phyloP scores from a whole-genome alignment of 208 protist species.

The Trypanosoma conorhini region DNA sequence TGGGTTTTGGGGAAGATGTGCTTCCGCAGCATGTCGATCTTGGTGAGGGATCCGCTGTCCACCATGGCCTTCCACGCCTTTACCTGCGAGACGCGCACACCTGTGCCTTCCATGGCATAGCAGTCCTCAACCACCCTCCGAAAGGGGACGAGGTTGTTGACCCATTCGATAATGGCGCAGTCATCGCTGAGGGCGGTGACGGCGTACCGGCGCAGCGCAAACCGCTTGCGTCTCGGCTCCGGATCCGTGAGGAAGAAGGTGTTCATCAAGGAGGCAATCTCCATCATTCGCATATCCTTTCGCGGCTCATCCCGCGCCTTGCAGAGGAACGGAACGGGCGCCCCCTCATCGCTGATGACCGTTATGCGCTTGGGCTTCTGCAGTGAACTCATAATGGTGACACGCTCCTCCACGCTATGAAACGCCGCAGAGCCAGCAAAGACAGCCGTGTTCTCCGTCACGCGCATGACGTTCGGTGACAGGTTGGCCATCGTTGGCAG shows the following conservation, averaged over 20 bases:
- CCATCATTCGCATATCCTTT: conserved; percentile 97
- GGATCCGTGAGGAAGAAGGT: conserved; percentile 85
- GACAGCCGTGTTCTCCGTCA: conserved; percentile 28
- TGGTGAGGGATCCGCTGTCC: conserved; percentile 56
- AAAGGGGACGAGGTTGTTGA: conserved; percentile 87
- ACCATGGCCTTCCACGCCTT: conserved; percentile 72
- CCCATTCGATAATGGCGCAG: conserved; percentile 96
- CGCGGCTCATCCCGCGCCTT: conserved; percentile 94
- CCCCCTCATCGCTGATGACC: conserved; percentile 74
- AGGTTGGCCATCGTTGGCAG: conserved; percentile 75
- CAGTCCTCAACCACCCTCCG: conserved; percentile 73
- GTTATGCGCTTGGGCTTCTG: conserved; percentile 93
- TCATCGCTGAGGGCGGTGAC: conserved; percentile 91
- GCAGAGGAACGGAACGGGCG: conserved; percentile 84
- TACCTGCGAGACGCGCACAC: conserved; percentile 59
- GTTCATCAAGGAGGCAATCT: conserved; percentile 94
- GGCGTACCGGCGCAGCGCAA: conserved; percentile 85
- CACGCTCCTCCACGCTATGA: conserved; percentile 62
- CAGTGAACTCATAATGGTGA: conserved; percentile 87
- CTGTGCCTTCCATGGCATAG: conserved; percentile 72
- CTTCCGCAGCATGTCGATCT: conserved; percentile 70
- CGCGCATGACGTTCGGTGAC: conserved; percentile 49
- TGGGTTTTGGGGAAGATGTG: conserved; percentile 77
- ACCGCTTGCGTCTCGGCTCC: conserved; percentile 77
- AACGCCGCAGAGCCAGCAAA: conserved; percentile 72